Evolutionary conservation across 345 rosid species (phyloP).

Genomic region (Firmiana major): DNA sequence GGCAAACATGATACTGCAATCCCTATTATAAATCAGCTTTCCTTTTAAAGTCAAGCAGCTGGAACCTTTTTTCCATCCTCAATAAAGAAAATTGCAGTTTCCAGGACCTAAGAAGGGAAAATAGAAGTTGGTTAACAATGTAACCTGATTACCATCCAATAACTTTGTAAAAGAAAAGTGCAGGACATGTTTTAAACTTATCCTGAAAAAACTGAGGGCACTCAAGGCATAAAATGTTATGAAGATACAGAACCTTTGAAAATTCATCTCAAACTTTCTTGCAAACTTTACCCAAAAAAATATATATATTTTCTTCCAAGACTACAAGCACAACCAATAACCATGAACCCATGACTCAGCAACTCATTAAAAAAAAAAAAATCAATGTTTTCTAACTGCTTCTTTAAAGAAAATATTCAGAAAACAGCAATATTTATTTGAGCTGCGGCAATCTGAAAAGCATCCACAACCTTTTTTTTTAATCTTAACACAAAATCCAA

Average conservation of each 20-base stretch:
- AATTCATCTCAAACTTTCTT: neutral
- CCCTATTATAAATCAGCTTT: neutral
- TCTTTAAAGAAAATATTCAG: neutral
- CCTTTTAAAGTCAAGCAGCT: slow-evolving; percentile 43
- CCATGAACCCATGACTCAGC: neutral
- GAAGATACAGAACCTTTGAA: neutral
- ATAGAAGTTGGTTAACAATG: neutral
- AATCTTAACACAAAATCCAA: neutral
- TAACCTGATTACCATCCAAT: neutral
- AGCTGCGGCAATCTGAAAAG: neutral
- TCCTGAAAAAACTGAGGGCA: neutral
- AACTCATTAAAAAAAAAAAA: neutral
- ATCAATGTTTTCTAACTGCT: neutral
- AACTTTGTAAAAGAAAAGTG: neutral
- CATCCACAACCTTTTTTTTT: neutral
- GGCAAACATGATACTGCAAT: neutral
- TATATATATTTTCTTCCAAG: neutral
- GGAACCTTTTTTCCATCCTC: slow-evolving; percentile 91
- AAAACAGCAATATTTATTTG: neutral
- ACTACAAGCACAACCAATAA: neutral
- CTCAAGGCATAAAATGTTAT: neutral
- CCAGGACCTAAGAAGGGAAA: slow-evolving; percentile 20
- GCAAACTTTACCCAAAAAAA: neutral
- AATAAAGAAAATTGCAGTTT: slow-evolving; percentile 73
- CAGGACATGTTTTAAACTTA: neutral